Base-by-base conservation (phyloP, 1,139 yeast genomes). In the Taiozyma sp. region DNA sequence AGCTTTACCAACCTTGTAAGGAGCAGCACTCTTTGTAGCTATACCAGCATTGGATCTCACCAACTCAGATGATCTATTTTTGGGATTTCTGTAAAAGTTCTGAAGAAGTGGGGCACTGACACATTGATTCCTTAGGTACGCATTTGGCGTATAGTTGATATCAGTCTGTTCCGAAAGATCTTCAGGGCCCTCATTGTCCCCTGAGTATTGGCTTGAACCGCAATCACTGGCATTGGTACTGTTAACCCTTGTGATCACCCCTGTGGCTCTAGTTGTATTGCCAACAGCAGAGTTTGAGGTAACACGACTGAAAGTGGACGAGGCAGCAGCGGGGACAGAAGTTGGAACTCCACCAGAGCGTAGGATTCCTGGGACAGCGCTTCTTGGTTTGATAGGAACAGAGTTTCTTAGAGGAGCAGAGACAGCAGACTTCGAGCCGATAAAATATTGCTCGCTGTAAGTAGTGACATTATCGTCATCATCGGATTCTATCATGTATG, bases 401-500 rank as follows among this genome's bases (percentile, higher is more conserved):
- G 42, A 10, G n/a, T 28, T 6, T 16, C 21, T 24, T 13, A 11
- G 3, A 1, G 39, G 19, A 6, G 35, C 19, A 14, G 35, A 32
- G 35, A 6, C 19, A 16, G 51, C 52, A 13, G 52, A 49, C 2
- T 42, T 24, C n/a, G 47, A 42, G 14, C 47, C 45, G 19, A 47
- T 43, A 47, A 48, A 47, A 4, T 28, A 35, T 30, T 28, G 35
- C 5, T 29, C 7, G 13, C 19, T 35, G 29, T n/a, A 37, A 3
- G 19, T 42, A 26, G 34, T 24, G 26, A 14, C 6, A 6, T 43
- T 24, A 3, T n/a, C 29, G 1, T 32, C 39, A 8, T 32, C 37
- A 19, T 43, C 51, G 3, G 55, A 46, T 14, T 49, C 47, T 28
- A 56, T 49, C 37, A 53, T 48, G 42, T 50, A 53, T 0, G 52